These are phyloP conservation scores for Metrosideros polymorpha DNA, from an alignment of 441 rosid species.

Conservation along the genomic window DNA sequence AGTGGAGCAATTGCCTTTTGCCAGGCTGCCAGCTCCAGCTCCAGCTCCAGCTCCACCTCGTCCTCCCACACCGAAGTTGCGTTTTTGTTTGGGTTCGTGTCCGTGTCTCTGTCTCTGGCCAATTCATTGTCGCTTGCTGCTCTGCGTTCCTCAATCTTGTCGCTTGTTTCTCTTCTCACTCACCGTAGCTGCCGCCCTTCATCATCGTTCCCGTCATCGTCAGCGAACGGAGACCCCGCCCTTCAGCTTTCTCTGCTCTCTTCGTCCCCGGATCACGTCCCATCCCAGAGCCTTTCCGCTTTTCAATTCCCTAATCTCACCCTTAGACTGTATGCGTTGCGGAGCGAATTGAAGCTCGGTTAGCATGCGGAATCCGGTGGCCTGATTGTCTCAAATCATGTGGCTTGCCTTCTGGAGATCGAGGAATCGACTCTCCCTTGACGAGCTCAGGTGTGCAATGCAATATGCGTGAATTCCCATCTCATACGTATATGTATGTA, in stretches of 20 bases:
- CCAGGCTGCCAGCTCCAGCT: background rate
- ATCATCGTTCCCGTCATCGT: background rate
- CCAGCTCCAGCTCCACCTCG: background rate
- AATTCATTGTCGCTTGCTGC: background rate
- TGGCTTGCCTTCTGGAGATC: slow-evolving; percentile 90
- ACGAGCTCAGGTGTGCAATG: slow-evolving; percentile 75
- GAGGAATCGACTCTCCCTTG: slow-evolving; percentile 91
- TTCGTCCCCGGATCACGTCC: background rate
- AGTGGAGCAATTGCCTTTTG: background rate
- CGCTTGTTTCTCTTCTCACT: background rate
- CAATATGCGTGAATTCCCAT: background rate
- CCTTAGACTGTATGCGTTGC: background rate
- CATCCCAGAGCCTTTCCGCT: background rate
- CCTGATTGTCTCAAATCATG: slow-evolving; percentile 62
- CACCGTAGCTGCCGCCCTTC: background rate
- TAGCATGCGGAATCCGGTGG: slow-evolving; percentile 11
- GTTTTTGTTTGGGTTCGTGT: background rate
- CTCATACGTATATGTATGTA: background rate
- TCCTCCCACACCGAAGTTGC: background rate
- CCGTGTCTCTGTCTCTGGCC: background rate
- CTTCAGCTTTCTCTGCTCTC: background rate
- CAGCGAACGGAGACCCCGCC: background rate
- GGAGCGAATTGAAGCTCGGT: background rate
- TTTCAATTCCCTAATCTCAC: background rate
- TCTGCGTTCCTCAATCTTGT: background rate